Conservation (phyloP, 306 rosid species). For the Delonix regia region DNA sequence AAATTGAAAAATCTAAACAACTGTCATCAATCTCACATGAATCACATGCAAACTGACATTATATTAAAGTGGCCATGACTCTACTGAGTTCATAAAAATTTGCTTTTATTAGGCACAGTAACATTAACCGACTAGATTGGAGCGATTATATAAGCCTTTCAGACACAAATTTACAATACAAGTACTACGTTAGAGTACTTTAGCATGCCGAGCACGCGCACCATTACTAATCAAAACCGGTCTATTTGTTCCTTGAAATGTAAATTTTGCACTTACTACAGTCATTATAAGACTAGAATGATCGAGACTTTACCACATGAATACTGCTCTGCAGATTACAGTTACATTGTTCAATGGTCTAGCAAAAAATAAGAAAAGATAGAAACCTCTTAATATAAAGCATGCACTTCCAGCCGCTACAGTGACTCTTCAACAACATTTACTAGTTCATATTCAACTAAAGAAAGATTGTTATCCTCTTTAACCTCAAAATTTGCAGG, state of each 20-base stretch:
- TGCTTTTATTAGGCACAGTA: not conserved
- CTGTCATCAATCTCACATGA: not conserved
- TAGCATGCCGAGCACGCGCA: slow-evolving; percentile 19
- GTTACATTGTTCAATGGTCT: slow-evolving; percentile 41
- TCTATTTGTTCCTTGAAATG: slow-evolving; percentile 1
- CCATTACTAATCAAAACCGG: slow-evolving; percentile 22
- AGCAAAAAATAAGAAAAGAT: slow-evolving; percentile 17
- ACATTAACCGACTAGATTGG: not conserved
- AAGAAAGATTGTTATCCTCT: slow-evolving; percentile 87
- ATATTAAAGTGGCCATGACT: not conserved
- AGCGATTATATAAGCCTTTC: not conserved
- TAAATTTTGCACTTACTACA: slow-evolving; percentile 31
- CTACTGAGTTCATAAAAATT: not conserved
- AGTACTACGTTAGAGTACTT: no score
- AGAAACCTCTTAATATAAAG: slow-evolving; percentile 38
- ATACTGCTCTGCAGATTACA: slow-evolving; percentile 38
- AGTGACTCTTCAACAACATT: slow-evolving; percentile 68
- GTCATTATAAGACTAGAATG: slow-evolving; percentile 39
- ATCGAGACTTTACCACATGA: slow-evolving; percentile 49
- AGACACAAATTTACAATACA: no score
- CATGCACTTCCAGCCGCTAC: slow-evolving; percentile 40
- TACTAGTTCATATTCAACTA: slow-evolving; percentile 84
- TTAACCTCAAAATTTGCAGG: slow-evolving; percentile 72
- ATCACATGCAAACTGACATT: not conserved
- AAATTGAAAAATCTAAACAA: not conserved